A percentile compares a stretch with the other conserved stretches of the same genome.
Evolutionary conservation across 768 basidiomycete species (phyloP).

Genomic region (Boletus patriciae): DNA sequence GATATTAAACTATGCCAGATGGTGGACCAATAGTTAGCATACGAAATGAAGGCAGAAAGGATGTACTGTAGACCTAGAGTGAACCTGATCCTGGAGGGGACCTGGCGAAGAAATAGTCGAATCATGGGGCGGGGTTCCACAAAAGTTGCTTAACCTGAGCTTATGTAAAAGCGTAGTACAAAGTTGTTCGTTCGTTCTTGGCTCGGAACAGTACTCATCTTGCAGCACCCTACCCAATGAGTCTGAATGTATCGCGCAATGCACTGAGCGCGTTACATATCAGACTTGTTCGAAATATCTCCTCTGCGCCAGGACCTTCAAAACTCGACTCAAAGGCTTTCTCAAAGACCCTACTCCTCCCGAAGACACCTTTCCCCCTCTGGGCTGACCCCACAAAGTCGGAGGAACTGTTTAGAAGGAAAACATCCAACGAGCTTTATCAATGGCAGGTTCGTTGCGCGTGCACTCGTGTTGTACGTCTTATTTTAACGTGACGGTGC

Average conservation of each 20-base stretch:
- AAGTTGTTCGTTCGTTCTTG: not conserved
- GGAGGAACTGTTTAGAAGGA: conserved; percentile 55
- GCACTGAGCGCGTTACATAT: conserved; percentile 9
- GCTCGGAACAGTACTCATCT: not conserved
- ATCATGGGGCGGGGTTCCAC: no score
- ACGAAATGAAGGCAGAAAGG: no score
- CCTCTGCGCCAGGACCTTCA: conserved; percentile 4
- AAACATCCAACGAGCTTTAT: conserved; percentile 77
- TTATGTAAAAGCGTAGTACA: no score
- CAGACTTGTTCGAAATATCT: conserved; percentile 16
- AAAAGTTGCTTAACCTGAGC: no score
- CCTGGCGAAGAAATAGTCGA: no score
- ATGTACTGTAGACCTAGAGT: no score
- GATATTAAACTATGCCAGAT: no score
- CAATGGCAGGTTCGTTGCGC: conserved; percentile 63
- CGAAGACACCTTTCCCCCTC: conserved; percentile 78
- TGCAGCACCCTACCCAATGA: conserved; percentile 10
- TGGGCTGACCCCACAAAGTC: conserved; percentile 64
- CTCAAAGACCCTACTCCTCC: conserved; percentile 70
- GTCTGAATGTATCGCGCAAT: conserved; percentile 19
- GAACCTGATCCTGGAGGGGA: no score
- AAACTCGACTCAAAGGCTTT: conserved; percentile 40
- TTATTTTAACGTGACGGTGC: not conserved
- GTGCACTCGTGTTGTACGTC: not conserved
- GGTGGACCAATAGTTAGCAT: no score